A percentile compares a stretch with the other conserved stretches of the same genome.
These are phyloP conservation scores for Solanum pinnatisectum DNA, from an alignment of 257 asterid species.

Conservation along the genomic window DNA sequence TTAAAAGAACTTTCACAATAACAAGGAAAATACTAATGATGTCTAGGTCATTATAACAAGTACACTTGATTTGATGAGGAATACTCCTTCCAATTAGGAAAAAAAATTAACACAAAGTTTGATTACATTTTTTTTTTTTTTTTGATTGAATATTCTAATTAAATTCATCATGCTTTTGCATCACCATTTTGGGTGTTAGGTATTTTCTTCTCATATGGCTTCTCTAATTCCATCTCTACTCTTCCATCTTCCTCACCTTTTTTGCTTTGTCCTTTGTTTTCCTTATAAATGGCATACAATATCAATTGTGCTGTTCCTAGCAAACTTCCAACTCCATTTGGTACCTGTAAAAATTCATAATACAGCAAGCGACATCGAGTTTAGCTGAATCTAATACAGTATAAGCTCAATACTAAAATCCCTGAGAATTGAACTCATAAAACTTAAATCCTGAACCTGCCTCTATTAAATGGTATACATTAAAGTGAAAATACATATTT, in stretches of 20 bases:
- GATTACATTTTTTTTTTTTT: neutral
- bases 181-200: neutral
- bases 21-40: neutral
- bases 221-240: slow-evolving; percentile 30
- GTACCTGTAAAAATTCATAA: slow-evolving; percentile 42
- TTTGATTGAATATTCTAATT: neutral
- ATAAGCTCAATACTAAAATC: neutral
- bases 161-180: neutral
- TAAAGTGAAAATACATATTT: neutral
- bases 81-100: neutral
- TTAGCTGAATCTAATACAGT: neutral
- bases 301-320: slow-evolving; percentile 62
- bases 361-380: neutral
- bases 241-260: slow-evolving; percentile 11
- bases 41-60: neutral
- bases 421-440: neutral
- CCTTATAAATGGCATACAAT: slow-evolving; percentile 46
- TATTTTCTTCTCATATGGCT: slow-evolving; percentile 1
- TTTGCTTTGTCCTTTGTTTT: slow-evolving; percentile 18
- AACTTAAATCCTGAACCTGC: neutral
- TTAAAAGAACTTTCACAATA: neutral
- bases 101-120: neutral
- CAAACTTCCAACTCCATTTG: slow-evolving; percentile 64
- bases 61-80: neutral
- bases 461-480: neutral